phyloP scores from a whole-genome alignment of 2,329 filamentous ascomycete genomes.

The Microdochium trichocladiopsis region DNA sequence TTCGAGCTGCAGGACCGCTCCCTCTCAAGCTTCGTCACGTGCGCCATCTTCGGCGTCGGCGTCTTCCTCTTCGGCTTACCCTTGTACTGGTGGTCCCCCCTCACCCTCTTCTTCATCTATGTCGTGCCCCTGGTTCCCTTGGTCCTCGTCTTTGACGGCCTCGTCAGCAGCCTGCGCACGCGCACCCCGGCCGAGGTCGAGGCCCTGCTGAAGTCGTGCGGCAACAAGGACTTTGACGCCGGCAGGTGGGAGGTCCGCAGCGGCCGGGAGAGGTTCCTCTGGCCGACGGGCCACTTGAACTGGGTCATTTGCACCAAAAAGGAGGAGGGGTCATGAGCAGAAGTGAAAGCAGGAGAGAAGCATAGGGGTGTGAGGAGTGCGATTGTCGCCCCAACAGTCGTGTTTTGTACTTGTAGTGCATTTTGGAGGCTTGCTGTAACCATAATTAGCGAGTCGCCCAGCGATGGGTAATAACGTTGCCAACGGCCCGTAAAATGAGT shows the following conservation, averaged over 20 bases:
- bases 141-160: conserved; percentile 62
- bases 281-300: conserved; percentile 41
- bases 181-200: conserved; percentile 60
- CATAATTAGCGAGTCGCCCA: too few relatives aligned
- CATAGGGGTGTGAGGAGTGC: neutral
- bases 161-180: conserved; percentile 60
- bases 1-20: conserved; percentile 68
- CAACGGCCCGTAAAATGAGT: too few relatives aligned
- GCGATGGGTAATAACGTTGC: too few relatives aligned
- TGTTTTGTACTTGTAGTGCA: too few relatives aligned
- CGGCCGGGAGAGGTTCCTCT: conserved; percentile 38
- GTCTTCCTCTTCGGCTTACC: conserved; percentile 44
- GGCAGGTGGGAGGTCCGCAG: conserved; percentile 41
- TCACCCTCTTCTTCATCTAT: conserved; percentile 60
- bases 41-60: conserved; percentile 43
- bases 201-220: conserved; percentile 46
- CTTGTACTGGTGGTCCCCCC: conserved; percentile 42
- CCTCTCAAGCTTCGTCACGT: conserved; percentile 44
- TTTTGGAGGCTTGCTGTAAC: too few relatives aligned
- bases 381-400: neutral
- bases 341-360: neutral
- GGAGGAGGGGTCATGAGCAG: conserved; percentile 2
- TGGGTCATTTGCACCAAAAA: conserved; percentile 44
- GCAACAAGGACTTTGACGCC: conserved; percentile 23
- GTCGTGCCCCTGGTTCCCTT: conserved; percentile 60